Base-by-base conservation (phyloP, 1,139 yeast genomes). In the Yamadazyma triangularis region DNA sequence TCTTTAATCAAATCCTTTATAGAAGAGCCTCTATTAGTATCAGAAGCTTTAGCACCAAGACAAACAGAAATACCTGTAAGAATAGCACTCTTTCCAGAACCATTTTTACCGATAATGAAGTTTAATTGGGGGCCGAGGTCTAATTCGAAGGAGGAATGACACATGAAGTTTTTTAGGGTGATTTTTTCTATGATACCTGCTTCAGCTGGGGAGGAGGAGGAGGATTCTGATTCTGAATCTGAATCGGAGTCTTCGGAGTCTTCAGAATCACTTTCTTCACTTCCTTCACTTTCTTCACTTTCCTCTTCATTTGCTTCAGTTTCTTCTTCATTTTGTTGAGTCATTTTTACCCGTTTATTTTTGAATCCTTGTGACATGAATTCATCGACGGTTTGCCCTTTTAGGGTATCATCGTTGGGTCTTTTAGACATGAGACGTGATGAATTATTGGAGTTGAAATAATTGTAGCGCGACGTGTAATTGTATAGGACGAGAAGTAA, bases 71-170 rank as follows among this genome's bases (percentile, higher is more conserved):
- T 78, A 1, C 96, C 97, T 0, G 97, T 89, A 39, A 93, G 61
- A 19, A 93, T 73, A 1, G 98, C 96, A 55, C 93, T 80, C 51
- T 93, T 93, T 20, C 99, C 99, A 21, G 95, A 81, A 2, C 99
- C 99, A 49, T 93, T 93, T 41, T 85, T 74, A 9, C 99, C 99
- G 23, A 88, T 85, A 35, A 93, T 86, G 49, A 93, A 87, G 55
- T 91, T 93, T 41, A 91, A 70, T 35, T 82, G 77, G 0, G 95
- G 94, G 0, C 95, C 95, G 25, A 93, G 67, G 2, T 72, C 73
- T 12, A 91, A 59, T 34, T 77, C 79, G 47, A 93, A 83, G 32
- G 84, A 77, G 28, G 77, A 81, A 49, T 91, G 98, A 76, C 97
- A 66, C 73, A 84, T 84, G 52, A 85, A 85, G 55, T 84, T 84